Percentiles rank a stretch among this genome's conserved stretches.
Conservation (phyloP, 2,329 filamentous ascomycete species). For the Colletotrichum melonis region DNA sequence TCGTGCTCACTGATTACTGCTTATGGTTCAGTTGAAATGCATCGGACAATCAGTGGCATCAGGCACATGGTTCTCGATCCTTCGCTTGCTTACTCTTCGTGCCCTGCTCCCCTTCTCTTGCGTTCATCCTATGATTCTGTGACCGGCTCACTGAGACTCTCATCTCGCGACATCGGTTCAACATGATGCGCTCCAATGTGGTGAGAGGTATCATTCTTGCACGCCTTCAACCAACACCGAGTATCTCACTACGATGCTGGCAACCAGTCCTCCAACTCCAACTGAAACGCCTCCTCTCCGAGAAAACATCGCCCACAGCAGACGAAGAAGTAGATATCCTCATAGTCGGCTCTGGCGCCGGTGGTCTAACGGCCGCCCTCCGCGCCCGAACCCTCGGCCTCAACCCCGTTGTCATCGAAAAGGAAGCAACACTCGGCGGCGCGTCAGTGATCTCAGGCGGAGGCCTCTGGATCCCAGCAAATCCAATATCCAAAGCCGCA, state of each 20-base stretch:
- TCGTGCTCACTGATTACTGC: too few relatives aligned
- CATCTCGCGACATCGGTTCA: too few relatives aligned
- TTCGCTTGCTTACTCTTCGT: too few relatives aligned
- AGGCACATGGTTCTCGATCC: too few relatives aligned
- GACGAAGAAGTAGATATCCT: conserved; percentile 34
- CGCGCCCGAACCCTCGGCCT: conserved; percentile 40
- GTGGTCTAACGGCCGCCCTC: conserved; percentile 46
- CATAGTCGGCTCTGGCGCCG: conserved; percentile 47
- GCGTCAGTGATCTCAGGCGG: conserved; percentile 49
- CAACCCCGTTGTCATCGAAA: conserved; percentile 46
- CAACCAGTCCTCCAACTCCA: background rate
- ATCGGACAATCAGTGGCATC: too few relatives aligned
- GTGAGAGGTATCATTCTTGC: background rate
- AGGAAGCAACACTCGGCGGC: conserved; percentile 45
- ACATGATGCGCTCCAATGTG: background rate
- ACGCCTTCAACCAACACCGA: background rate
- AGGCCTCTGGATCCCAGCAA: conserved; percentile 48
- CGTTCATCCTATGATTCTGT: too few relatives aligned
- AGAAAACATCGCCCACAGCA: background rate
- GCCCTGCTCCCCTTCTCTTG: too few relatives aligned
- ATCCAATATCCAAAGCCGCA: conserved; percentile 38
- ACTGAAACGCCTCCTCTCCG: background rate
- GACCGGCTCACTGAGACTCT: too few relatives aligned
- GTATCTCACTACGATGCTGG: background rate
- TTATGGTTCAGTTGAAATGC: too few relatives aligned